Conservation (phyloP, 768 basidiomycete genomes). For the Pleurotus sapidus region DNA sequence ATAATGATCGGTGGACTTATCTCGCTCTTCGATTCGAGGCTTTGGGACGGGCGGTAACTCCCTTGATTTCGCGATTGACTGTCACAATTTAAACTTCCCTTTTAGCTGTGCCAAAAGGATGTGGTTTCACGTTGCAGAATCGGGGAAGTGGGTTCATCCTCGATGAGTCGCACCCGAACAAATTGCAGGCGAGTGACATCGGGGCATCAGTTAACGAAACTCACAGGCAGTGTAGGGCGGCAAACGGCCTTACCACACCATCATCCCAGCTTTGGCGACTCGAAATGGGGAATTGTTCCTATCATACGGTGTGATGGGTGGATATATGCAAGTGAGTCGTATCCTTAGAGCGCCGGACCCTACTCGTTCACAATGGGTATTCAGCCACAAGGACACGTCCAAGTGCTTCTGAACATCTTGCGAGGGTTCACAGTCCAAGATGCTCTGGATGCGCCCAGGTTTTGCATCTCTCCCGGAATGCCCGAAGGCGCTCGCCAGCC, state of each 20-base stretch:
- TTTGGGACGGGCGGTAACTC: slow-evolving; percentile 83
- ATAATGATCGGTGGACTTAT: not conserved
- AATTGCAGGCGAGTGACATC: slow-evolving; percentile 51
- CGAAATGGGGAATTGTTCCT: slow-evolving; percentile 80
- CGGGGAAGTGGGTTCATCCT: slow-evolving; percentile 85
- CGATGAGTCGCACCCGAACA: slow-evolving; percentile 81
- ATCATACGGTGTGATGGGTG: slow-evolving; percentile 90
- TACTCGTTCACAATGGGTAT: not conserved
- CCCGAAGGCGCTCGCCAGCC: slow-evolving; percentile 53
- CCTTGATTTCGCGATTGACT: not conserved
- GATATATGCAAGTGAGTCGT: slow-evolving; percentile 72
- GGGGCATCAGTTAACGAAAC: not conserved
- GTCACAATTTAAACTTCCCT: not conserved
- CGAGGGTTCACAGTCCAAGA: slow-evolving; percentile 86
- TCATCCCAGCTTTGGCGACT: slow-evolving; percentile 87
- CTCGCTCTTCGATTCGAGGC: slow-evolving; percentile 33
- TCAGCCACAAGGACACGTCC: slow-evolving; percentile 94
- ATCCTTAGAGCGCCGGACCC: not conserved
- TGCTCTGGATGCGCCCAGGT: slow-evolving; percentile 91
- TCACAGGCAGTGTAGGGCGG: slow-evolving; percentile 47
- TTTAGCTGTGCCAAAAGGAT: slow-evolving; percentile 85
- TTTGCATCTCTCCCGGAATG: slow-evolving; percentile 88
- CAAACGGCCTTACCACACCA: slow-evolving; percentile 89
- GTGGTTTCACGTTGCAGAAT: slow-evolving; percentile 97
- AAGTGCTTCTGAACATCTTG: slow-evolving; percentile 88